A percentile compares a stretch with the other conserved stretches of the same genome.
phyloP scores from a whole-genome alignment of 2,329 filamentous ascomycete species.

The Ophiosphaerella korrae region DNA sequence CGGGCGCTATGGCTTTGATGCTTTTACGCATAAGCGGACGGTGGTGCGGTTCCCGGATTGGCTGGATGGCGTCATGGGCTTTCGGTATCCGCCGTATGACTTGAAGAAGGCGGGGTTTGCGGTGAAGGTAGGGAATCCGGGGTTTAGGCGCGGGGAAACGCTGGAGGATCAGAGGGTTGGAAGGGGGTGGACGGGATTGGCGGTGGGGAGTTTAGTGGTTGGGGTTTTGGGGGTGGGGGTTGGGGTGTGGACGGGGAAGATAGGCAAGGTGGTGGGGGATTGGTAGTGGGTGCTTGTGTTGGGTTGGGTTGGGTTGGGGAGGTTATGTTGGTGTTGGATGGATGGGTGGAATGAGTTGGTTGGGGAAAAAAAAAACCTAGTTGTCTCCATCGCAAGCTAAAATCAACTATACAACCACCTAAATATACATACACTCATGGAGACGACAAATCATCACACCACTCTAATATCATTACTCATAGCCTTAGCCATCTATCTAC shows the following conservation, averaged over 20 bases:
- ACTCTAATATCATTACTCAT: no score
- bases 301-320: no score
- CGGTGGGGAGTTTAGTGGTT: background rate
- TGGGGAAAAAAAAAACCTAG: no score
- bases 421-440: no score
- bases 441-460: no score
- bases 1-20: background rate
- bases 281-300: no score
- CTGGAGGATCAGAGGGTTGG: conserved; percentile 1
- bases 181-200: background rate
- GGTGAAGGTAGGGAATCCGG: background rate
- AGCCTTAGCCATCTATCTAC: no score
- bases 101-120: background rate
- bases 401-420: no score
- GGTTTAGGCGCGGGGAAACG: background rate
- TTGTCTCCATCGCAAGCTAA: no score
- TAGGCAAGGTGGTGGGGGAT: background rate
- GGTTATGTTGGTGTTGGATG: background rate
- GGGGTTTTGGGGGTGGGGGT: background rate
- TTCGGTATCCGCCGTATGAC: conserved; percentile 2
- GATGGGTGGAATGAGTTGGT: background rate
- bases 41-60: background rate
- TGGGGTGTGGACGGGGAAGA: background rate
- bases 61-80: background rate
- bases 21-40: background rate